Percentiles rank a stretch among this genome's conserved stretches.
phyloP scores from a whole-genome alignment of 164 flowering plant genomes.

The Protea cynaroides region DNA sequence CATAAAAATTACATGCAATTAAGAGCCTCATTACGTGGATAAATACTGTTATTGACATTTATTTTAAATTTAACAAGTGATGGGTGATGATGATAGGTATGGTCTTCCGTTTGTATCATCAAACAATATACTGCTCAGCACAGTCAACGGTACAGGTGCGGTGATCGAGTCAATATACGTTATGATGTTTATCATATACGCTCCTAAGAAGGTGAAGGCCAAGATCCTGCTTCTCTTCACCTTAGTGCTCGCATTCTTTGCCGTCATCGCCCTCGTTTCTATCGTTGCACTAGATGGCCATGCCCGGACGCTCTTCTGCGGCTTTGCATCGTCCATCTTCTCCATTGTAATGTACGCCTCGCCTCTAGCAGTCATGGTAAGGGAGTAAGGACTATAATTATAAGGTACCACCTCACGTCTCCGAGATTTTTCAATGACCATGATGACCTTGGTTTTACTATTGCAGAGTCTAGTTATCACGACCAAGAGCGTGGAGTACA shows the following conservation, averaged over 20 bases:
- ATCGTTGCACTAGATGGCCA: slow-evolving; percentile 47
- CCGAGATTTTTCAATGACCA: too few relatives aligned
- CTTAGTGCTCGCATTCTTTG: slow-evolving; percentile 34
- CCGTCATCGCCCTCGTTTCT: slow-evolving; percentile 42
- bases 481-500: slow-evolving; percentile 64
- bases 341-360: slow-evolving; percentile 72
- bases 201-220: slow-evolving; percentile 46
- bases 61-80: not conserved
- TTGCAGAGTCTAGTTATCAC: slow-evolving; percentile 52
- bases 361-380: slow-evolving; percentile 64
- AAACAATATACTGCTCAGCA: slow-evolving; percentile 62
- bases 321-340: slow-evolving; percentile 53
- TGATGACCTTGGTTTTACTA: too few relatives aligned
- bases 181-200: slow-evolving; percentile 39
- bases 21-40: too few relatives aligned
- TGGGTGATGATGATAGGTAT: slow-evolving; percentile 37
- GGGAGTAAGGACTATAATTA: too few relatives aligned
- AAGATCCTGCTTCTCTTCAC: slow-evolving; percentile 36
- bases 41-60: too few relatives aligned
- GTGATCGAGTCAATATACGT: slow-evolving; percentile 50
- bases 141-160: slow-evolving; percentile 78
- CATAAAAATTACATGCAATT: too few relatives aligned
- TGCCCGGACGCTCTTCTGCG: slow-evolving; percentile 52
- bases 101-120: slow-evolving; percentile 88
- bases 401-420: not conserved